Evolutionary conservation across 2,329 filamentous ascomycete species (phyloP), one percentile per base, ranked within the genome.

Genomic region (Penicillium sp.): DNA sequence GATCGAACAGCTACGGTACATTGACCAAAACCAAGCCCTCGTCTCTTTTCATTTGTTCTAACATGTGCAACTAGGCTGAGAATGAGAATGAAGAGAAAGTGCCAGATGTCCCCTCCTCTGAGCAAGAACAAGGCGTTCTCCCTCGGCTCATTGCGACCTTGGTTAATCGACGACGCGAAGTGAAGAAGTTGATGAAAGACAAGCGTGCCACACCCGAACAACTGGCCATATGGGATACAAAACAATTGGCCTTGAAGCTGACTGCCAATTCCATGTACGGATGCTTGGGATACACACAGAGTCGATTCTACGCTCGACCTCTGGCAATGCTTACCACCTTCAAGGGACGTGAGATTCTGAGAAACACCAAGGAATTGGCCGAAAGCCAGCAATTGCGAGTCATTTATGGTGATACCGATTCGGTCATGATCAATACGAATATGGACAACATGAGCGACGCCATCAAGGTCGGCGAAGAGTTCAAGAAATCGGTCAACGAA

Each of bases 201-300:
- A 96, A 92, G 72, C 85, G 80, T 56, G 92, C 93, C 4, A 95
- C 91, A 0, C 71, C 87, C 0, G 92, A 97, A 69, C 84, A 99
- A 72, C 83, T 96, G 54, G 89, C 92, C 4, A 92, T 93, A 0
- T 99, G 93, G 92, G 94, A 99, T 64, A 97, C 97, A 70, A 97
- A 96, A 78, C 94, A 99, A 75, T 82, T 96, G 72, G 95, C 94
- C 29, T 78, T 99, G 69, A 99, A 99, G 78, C 85, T 99, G 50
- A 99, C 95, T 42, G 94, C 94, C 69, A 99, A 99, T 78, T 97
- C 93, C 63, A 99, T 99, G 95, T 99, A 99, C 74, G 94, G 94
- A 65, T 99, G 94, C 82, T 79, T 99, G 74, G 94, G 94, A 65
- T 99, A 97, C 73, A 93, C 90, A 13, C 96, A 92, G 72, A 97